A percentile compares a stretch with the other conserved stretches of the same genome.
phyloP scores from a whole-genome alignment of 345 rosid species.

The Noccaea bulbosa region DNA sequence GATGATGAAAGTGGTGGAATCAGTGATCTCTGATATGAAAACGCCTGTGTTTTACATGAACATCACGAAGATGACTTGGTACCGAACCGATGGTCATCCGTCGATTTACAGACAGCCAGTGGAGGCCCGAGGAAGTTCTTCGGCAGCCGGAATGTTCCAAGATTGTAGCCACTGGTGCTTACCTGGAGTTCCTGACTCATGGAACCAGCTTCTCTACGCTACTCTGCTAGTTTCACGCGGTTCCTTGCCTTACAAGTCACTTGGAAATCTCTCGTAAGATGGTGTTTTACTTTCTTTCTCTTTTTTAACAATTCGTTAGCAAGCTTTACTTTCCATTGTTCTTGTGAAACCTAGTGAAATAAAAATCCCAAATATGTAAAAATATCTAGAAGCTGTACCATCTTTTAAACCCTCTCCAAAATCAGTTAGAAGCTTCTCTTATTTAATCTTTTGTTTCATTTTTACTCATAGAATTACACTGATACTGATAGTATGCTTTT shows the following conservation, averaged over 20 bases:
- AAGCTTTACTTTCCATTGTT: background rate
- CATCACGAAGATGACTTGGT: slow-evolving; percentile 71
- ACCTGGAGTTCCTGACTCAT: slow-evolving; percentile 80
- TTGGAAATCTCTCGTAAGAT: slow-evolving; percentile 20
- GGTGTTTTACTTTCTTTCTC: background rate
- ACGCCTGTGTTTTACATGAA: slow-evolving; percentile 73
- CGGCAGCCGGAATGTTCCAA: slow-evolving; percentile 48
- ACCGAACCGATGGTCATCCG: slow-evolving; percentile 75
- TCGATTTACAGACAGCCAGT: slow-evolving; percentile 54
- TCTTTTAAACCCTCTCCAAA: background rate
- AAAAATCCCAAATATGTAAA: background rate
- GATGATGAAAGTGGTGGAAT: slow-evolving; percentile 71
- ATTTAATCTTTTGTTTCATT: background rate
- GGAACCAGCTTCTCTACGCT: slow-evolving; percentile 78
- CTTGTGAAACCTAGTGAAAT: background rate
- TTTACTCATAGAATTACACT: background rate
- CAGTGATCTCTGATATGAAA: slow-evolving; percentile 69
- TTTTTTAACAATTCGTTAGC: background rate
- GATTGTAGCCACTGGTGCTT: slow-evolving; percentile 89
- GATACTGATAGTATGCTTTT: background rate
- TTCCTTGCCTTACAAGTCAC: slow-evolving; percentile 39
- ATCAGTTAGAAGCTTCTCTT: background rate
- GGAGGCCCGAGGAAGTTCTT: slow-evolving; percentile 22
- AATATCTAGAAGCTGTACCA: background rate
- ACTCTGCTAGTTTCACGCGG: slow-evolving; percentile 49